phyloP scores from a whole-genome alignment of 768 basidiomycete species.

The Austroboletus festivus region DNA sequence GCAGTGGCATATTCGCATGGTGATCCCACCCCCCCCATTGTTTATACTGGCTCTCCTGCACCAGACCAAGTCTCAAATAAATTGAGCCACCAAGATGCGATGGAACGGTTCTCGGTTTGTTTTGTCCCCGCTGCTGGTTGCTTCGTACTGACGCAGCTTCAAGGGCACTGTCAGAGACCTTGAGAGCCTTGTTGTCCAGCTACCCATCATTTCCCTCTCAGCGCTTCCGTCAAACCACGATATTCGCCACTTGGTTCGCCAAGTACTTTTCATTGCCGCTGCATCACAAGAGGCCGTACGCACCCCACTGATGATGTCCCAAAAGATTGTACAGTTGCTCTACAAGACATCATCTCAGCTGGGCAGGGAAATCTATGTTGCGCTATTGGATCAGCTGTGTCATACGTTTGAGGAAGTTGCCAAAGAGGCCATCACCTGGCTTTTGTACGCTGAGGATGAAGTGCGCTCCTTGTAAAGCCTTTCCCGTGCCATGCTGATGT shows the following conservation, averaged over 20 bases:
- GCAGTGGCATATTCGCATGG: conserved; percentile 61
- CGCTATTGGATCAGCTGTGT: conserved; percentile 85
- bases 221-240: conserved; percentile 81
- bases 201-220: conserved; percentile 68
- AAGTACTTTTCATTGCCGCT: conserved; percentile 78
- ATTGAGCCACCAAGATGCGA: conserved; percentile 73
- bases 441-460: conserved; percentile 95
- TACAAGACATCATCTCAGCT: conserved; percentile 87
- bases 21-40: conserved; percentile 39
- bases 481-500: conserved; percentile 4
- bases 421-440: conserved; percentile 95
- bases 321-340: conserved; percentile 92
- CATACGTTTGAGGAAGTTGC: conserved; percentile 87
- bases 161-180: conserved; percentile 51
- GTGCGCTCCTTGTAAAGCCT: conserved; percentile 40
- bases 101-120: conserved; percentile 83
- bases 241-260: conserved; percentile 78
- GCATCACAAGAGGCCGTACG: conserved; percentile 78
- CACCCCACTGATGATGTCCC: conserved; percentile 88
- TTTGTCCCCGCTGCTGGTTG: not conserved
- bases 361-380: conserved; percentile 90
- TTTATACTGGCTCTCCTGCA: conserved; percentile 61
- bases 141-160: conserved; percentile 3
- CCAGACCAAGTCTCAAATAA: conserved; percentile 50
- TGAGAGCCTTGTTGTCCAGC: conserved; percentile 74